These are phyloP conservation scores for Pterula multifida DNA, from an alignment of 1,284 basidiomycete genomes.

Conservation along the genomic window DNA sequence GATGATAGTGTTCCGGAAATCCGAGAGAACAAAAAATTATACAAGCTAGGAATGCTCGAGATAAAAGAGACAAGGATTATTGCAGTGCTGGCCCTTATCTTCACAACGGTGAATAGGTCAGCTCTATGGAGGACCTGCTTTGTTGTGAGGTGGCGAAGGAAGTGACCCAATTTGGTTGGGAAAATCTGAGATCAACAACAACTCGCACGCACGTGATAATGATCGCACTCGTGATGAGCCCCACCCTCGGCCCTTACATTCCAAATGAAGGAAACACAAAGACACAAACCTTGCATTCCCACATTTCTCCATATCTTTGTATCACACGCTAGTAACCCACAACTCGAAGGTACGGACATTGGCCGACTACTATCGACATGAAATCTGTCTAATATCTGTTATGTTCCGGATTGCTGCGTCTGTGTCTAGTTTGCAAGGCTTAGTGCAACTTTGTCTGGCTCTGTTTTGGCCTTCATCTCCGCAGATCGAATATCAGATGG, in stretches of 20 bases:
- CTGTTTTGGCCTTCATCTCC: background rate
- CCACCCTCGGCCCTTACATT: background rate
- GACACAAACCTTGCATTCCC: background rate
- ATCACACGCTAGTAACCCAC: background rate
- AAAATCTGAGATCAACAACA: background rate
- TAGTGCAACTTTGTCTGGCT: background rate
- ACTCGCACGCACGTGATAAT: background rate
- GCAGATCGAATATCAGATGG: background rate
- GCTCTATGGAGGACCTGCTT: no score
- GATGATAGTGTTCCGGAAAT: background rate
- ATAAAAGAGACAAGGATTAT: no score
- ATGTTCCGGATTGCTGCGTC: background rate
- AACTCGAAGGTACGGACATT: background rate
- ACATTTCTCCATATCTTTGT: background rate
- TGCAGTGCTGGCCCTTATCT: no score
- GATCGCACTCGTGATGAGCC: background rate
- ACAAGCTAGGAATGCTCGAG: no score
- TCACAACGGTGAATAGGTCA: no score
- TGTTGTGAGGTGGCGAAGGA: background rate
- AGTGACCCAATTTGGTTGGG: background rate
- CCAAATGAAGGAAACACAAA: background rate
- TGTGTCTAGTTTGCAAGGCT: background rate
- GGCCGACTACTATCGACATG: constrained; percentile 1
- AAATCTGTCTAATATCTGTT: background rate
- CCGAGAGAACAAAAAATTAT: background rate